Percentiles rank a stretch among this genome's conserved stretches.
Evolutionary conservation across 768 basidiomycete species (phyloP).

Genomic region (Gyrodon lividus): DNA sequence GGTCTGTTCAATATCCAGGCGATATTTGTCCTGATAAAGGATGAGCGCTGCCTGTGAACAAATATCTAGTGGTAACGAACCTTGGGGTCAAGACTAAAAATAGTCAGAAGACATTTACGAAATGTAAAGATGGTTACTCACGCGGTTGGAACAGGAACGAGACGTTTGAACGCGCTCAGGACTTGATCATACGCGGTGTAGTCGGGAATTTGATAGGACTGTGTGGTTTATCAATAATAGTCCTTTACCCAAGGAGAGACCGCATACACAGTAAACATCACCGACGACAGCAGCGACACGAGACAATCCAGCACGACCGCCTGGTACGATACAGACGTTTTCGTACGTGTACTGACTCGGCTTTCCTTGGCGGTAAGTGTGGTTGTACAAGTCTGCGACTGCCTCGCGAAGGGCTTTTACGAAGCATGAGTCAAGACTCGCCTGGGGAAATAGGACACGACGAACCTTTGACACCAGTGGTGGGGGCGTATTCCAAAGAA

Average conservation of each 20-base stretch:
- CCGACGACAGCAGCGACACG: slow-evolving; percentile 90
- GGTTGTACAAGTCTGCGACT: slow-evolving; percentile 88
- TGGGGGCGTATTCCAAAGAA: slow-evolving; percentile 87
- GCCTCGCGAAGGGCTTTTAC: slow-evolving; percentile 74
- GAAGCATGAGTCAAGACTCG: slow-evolving; percentile 5
- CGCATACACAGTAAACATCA: slow-evolving; percentile 76
- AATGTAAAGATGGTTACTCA: slow-evolving; percentile 37
- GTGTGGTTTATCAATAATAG: slow-evolving; percentile 2
- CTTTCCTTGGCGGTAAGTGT: slow-evolving; percentile 81
- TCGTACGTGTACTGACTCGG: slow-evolving; percentile 84
- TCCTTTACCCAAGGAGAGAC: neutral
- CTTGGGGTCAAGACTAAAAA: slow-evolving; percentile 45
- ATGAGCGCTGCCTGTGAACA: slow-evolving; percentile 6
- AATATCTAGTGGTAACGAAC: slow-evolving; percentile 20
- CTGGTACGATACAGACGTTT: slow-evolving; percentile 94
- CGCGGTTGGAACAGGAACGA: slow-evolving; percentile 90
- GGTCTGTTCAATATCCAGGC: slow-evolving; percentile 75
- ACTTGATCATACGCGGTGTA: slow-evolving; percentile 90
- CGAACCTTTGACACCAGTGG: slow-evolving; percentile 83
- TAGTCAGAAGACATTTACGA: slow-evolving; percentile 4
- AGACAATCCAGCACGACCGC: slow-evolving; percentile 86
- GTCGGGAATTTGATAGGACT: slow-evolving; percentile 91
- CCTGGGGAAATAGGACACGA: neutral
- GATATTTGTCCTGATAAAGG: slow-evolving; percentile 56
- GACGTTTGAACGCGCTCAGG: slow-evolving; percentile 79